Evolutionary conservation across 2,329 filamentous ascomycete species (phyloP), one percentile per base, ranked within the genome.

Genomic region (Pseudocercospora ulei): DNA sequence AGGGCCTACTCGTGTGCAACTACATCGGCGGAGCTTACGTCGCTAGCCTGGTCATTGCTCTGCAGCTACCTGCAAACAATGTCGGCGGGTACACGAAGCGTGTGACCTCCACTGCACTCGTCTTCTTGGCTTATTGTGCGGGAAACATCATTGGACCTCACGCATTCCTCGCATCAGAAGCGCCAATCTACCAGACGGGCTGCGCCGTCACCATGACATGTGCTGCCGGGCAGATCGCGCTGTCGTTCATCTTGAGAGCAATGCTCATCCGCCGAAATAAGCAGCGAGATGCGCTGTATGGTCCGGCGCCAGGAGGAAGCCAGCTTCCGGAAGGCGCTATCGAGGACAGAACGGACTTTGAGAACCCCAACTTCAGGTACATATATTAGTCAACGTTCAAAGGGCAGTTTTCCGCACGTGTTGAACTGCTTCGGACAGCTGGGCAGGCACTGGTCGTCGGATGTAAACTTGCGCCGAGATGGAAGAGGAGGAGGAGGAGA

Each of bases 21-120:
- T 75, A 74, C 46, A 66, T 73, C 17, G 51, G 61, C 5, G 61
- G 69, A 0, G 56, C 63, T 0, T 74, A 65, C 36, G 72, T 75
- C 2, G 62, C 65, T 0, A 68, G 68, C 1, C 55, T 75, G 5
- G 70, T 74, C 0, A 58, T 75, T 0, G 69, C 70, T 0, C 59
- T 75, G 19, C 72, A 71, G 44, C 63, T 72, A 56, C 69, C 69
- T 1, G 64, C 67, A 0, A 58, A 64, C 3, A 71, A 70, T 17
- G 48, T 71, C 0, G 67, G 62, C 2, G 67, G 67, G 2, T 69
- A 68, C 44, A 69, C 67, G 1, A 69, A 69, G 52, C 60, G 67
- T 3, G 62, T 65, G 6, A 67, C 67, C 0, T 58, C 61, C 0
- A 65, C 66, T 0, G 67, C 65, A 0, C 57, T 70, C 20, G 66